Evolutionary conservation across 1,284 basidiomycete genomes (phyloP).

Genomic region (Boletellus deceptivus): DNA sequence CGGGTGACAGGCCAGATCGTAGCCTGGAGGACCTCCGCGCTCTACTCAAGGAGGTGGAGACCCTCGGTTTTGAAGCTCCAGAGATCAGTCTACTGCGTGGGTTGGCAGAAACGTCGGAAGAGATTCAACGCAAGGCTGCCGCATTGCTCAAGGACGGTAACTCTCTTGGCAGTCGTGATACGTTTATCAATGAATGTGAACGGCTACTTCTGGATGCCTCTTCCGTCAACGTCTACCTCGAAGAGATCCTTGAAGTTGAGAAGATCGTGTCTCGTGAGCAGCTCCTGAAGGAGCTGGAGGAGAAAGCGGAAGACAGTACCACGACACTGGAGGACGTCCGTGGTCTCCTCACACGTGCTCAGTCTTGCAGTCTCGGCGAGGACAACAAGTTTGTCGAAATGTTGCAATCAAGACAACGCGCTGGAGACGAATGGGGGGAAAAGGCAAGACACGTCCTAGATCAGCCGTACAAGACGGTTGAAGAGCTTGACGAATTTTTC

Average conservation of each 20-base stretch:
- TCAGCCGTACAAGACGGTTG: constrained; percentile 66
- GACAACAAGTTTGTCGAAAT: constrained; percentile 60
- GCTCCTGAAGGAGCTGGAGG: constrained; percentile 66
- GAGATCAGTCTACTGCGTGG: constrained; percentile 63
- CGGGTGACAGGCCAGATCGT: constrained; percentile 65
- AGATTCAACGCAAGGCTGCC: constrained; percentile 55
- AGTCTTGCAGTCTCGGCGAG: constrained; percentile 59
- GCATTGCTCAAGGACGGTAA: constrained; percentile 44
- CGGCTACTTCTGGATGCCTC: constrained; percentile 65
- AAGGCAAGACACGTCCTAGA: constrained; percentile 60
- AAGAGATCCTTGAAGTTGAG: constrained; percentile 72
- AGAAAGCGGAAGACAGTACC: constrained; percentile 58
- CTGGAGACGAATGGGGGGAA: constrained; percentile 71
- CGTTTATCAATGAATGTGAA: constrained; percentile 67
- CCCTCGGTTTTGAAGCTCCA: constrained; percentile 75
- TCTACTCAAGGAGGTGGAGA: constrained; percentile 68
- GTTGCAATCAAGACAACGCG: constrained; percentile 55
- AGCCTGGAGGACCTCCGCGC: constrained; percentile 64
- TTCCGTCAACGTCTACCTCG: constrained; percentile 74
- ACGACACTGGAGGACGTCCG: constrained; percentile 66
- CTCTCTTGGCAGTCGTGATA: constrained; percentile 45
- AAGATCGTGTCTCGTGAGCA: constrained; percentile 74
- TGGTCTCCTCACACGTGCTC: constrained; percentile 62
- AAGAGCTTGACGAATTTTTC: constrained; percentile 67
- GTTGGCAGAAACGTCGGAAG: constrained; percentile 65